Evolutionary conservation across 495 filamentous ascomycete genomes (phyloP).

Genomic region (Hyaloscypha hepaticicola): DNA sequence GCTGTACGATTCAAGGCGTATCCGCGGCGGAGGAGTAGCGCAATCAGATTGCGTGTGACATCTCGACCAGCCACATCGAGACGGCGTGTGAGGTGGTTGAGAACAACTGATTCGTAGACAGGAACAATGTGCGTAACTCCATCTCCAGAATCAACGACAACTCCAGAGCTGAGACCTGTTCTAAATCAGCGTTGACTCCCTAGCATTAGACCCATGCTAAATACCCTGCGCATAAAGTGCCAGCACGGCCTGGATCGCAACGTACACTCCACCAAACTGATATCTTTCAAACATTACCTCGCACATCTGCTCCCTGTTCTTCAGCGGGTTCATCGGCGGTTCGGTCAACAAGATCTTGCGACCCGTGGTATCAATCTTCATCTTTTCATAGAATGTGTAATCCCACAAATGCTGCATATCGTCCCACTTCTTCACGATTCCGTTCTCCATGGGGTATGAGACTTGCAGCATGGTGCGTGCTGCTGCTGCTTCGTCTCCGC

Average conservation of each 20-base stretch:
- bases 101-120: slow-evolving; percentile 94
- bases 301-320: slow-evolving; percentile 94
- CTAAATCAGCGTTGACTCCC: slow-evolving; percentile 15
- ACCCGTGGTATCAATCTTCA: slow-evolving; percentile 85
- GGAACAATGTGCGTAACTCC: slow-evolving; percentile 98
- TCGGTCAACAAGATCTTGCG: slow-evolving; percentile 98
- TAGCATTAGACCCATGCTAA: slow-evolving; percentile 10
- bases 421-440: slow-evolving; percentile 98
- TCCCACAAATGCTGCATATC: slow-evolving; percentile 99
- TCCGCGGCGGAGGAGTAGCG: slow-evolving; percentile 87
- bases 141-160: slow-evolving; percentile 97
- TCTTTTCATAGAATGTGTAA: slow-evolving; percentile 96
- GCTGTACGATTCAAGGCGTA: slow-evolving; percentile 98
- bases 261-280: slow-evolving; percentile 94
- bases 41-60: slow-evolving; percentile 95
- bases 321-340: slow-evolving; percentile 95
- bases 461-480: slow-evolving; percentile 97
- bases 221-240: slow-evolving; percentile 95
- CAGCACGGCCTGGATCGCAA: slow-evolving; percentile 96
- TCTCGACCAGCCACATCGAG: slow-evolving; percentile 96
- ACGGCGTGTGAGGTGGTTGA: slow-evolving; percentile 92
- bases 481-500: slow-evolving; percentile 95
- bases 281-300: slow-evolving; percentile 99
- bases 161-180: slow-evolving; percentile 74
- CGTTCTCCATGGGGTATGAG: slow-evolving; percentile 99